Base-by-base conservation (phyloP, 495 filamentous ascomycete species). In the Delitschia confertaspora region DNA sequence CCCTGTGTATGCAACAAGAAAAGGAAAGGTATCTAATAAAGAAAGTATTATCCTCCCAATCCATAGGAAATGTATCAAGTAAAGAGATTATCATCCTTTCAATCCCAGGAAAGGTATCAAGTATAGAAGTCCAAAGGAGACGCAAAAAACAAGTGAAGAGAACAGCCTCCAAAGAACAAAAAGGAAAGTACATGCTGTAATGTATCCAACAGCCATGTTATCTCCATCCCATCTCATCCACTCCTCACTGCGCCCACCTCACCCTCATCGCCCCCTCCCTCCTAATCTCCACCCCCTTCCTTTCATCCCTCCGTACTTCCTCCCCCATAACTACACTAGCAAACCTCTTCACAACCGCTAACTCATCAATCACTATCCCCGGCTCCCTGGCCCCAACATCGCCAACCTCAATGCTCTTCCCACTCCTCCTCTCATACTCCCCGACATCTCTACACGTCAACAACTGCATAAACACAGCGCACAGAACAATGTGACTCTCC, bases 231-330 rank as follows among this genome's bases (percentile, higher is more conserved):
- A n/a, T n/a, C n/a, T n/a, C n/a, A n/a, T n/a, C n/a, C n/a, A n/a
- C n/a, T n/a, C n/a, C 36, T 24, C 21, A 25, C n/a, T 25, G 8
- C 19, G 24, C 13, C 39, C 39, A 57, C 40, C 18, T 25, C 33
- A 57, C 32, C 26, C 9, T 22, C 44, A 57, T 25, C 11, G 31
- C 49, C 3, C 33, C 49, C 7, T 36, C 32, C 39, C 36, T 38
- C 2, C 26, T 19, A 39, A 49, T 25, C 20, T 19, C 25, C 23
- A 14, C 19, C 0, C 56, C 56, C 33, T 22, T 41, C 42, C 39
- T 49, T 35, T 59, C 53, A 56, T 59, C 56, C 35, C 34, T 45
- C 34, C 56, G 44, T 42, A 56, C 11, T 6, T 33, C 37, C 42
- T 56, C 56, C 5, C 53, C 49, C 36, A 47, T 47, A 20, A 53